These are phyloP conservation scores for Neofusicoccum cordaticola DNA, from an alignment of 2,329 filamentous ascomycete genomes.

Conservation along the genomic window DNA sequence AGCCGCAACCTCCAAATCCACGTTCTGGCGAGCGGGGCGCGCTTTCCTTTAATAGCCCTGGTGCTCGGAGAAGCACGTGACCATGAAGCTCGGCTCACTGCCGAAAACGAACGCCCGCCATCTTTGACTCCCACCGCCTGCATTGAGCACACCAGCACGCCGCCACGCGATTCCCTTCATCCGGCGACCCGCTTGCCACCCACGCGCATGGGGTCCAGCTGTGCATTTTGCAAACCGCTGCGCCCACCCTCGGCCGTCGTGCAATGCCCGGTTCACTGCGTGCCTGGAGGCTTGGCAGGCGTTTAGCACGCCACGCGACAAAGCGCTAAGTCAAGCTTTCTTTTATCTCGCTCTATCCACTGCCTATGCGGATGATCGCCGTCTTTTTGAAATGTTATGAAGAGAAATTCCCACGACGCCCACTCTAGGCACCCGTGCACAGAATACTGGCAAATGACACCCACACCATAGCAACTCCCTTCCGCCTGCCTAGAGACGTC, in stretches of 20 bases:
- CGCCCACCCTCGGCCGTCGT: neutral
- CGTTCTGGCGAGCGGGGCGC: constrained; percentile 14
- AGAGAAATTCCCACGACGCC: neutral
- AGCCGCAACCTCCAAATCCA: constrained; percentile 17
- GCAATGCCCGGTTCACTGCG: neutral
- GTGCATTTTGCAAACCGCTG: neutral
- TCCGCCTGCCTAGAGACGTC: neutral
- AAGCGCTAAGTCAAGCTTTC: constrained; percentile 12
- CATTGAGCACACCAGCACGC: neutral
- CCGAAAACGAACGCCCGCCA: constrained; percentile 4
- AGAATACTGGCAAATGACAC: neutral
- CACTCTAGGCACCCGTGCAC: neutral
- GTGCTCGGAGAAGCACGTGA: neutral
- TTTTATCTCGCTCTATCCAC: constrained; percentile 12
- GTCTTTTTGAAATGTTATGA: neutral
- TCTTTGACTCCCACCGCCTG: neutral
- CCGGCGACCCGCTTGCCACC: neutral
- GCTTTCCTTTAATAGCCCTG: constrained; percentile 15
- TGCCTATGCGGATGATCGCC: neutral
- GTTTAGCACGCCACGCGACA: neutral
- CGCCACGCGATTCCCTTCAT: neutral
- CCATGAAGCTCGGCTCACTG: neutral
- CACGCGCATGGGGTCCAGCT: neutral
- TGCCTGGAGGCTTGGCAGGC: neutral
- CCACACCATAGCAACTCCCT: neutral